A percentile compares a stretch with the other conserved stretches of the same genome.
phyloP scores from a whole-genome alignment of 148 eudicot genomes.

The Arctostaphylos glauca region DNA sequence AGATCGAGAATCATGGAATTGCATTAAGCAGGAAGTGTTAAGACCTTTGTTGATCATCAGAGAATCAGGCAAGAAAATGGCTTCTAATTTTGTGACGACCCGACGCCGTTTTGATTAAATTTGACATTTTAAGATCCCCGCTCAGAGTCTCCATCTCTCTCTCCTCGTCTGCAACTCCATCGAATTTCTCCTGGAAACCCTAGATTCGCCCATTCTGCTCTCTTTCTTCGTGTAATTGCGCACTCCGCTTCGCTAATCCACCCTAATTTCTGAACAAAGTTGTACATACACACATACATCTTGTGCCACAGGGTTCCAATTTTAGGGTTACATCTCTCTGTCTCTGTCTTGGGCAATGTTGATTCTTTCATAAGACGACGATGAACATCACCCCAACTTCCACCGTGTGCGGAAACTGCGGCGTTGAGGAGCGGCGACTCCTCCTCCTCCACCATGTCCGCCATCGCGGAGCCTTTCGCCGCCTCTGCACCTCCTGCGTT shows the following conservation, averaged over 20 bases:
- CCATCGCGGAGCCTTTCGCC: slow-evolving; percentile 43
- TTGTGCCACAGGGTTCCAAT: slow-evolving; percentile 9
- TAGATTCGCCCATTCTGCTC: neutral
- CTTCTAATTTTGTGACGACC: neutral
- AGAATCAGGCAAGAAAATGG: no score
- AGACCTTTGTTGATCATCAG: no score
- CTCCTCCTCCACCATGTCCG: slow-evolving; percentile 75
- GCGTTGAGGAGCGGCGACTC: slow-evolving; percentile 46
- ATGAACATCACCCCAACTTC: slow-evolving; percentile 18
- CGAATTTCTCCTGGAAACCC: neutral
- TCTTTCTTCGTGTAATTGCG: neutral
- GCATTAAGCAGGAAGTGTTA: no score
- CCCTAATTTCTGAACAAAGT: slow-evolving; percentile 22
- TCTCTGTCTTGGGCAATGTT: neutral
- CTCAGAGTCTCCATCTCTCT: neutral
- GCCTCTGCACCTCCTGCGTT: slow-evolving; percentile 80
- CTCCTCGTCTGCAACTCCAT: neutral
- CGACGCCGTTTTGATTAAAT: slow-evolving; percentile 4
- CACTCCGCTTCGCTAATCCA: slow-evolving; percentile 8
- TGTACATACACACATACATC: neutral
- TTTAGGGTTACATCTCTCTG: slow-evolving; percentile 1
- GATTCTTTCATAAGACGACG: neutral
- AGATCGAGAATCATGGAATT: no score
- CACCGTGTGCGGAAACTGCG: slow-evolving; percentile 52
- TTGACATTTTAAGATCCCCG: neutral